Base-by-base conservation (phyloP, 208 protist genomes). In the Polymyxa betae region DNA sequence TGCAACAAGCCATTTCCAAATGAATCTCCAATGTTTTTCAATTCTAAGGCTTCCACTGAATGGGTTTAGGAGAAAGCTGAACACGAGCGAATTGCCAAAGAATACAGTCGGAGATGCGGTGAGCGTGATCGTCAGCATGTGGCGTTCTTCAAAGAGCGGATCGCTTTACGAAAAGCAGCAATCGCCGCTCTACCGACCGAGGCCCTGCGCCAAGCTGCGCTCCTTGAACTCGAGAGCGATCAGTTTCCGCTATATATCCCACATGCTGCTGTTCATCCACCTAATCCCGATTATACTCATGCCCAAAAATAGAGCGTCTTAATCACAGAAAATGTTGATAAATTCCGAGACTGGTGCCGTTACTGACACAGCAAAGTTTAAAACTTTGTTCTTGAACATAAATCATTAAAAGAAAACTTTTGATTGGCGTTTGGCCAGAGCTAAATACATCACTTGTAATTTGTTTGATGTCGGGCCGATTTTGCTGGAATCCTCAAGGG, bases 201-300 rank as follows among this genome's bases (percentile, higher is more conserved):
- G 12, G 16, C 72, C 16, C n/a, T 82, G n/a, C 72, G 72, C n/a
- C 10, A 82, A 82, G 72, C 72, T 20, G 72, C 72, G 5, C 35
- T 45, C 12, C 35, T 5, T 43, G 5, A 38, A 12, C 10, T 38
- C 72, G 72, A 82, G 12, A 5, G 35, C 16, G 72, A 82, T n/a
- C 72, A 82, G 72, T 45, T 82, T 12, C 72, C 72, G 72, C 72
- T 82, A 43, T 82, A 43, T 43, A 82, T 82, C n/a, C 72, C 72
- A 43, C n/a, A 82, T 82, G 16, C 72, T 20, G 40, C n/a, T 20
- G 10, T 20, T 5, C 72, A 82, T 43, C 72, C 72, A 20, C 72
- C 72, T 24, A 60, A 60, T 24, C 49, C 49, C 24, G 12, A 60
- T 29, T 60, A 60, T 24, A 29, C 49, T 5, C 12, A 5, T 60